phyloP scores from a whole-genome alignment of 208 protist species.

The Perkinsela sp. region DNA sequence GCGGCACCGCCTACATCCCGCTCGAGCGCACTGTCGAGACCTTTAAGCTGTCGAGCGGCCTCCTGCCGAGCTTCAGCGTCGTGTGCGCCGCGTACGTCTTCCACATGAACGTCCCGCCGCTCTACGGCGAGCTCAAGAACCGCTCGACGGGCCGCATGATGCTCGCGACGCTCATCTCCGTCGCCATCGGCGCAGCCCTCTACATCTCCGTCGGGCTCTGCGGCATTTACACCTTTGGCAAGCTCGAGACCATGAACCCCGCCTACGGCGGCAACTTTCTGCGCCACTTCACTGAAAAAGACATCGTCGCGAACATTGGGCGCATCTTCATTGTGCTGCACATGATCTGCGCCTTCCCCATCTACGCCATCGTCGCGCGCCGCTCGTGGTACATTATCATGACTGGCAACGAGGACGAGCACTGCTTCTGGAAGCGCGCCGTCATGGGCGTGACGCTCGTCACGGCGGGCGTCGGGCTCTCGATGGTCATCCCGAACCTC shows the following conservation, averaged over 20 bases:
- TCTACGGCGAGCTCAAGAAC: slow-evolving; percentile 7
- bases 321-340: slow-evolving; percentile 6
- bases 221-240: slow-evolving; percentile 6
- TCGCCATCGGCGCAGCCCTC: slow-evolving; percentile 3
- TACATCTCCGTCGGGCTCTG: slow-evolving; percentile 6
- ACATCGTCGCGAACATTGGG: slow-evolving; percentile 7
- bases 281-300: slow-evolving; percentile 4
- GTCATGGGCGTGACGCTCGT: background rate
- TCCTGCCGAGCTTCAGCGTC: slow-evolving; percentile 7
- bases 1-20: background rate
- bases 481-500: slow-evolving; percentile 1
- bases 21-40: background rate
- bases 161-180: background rate
- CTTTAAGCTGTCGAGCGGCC: slow-evolving; percentile 3
- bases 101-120: slow-evolving; percentile 8
- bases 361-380: slow-evolving; percentile 6
- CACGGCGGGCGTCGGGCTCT: background rate
- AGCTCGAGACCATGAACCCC: background rate
- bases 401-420: background rate
- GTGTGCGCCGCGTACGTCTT: slow-evolving; percentile 7
- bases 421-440: background rate
- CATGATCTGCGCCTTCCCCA: slow-evolving; percentile 7
- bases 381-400: slow-evolving; percentile 7
- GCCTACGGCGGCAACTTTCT: slow-evolving; percentile 3
- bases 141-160: slow-evolving; percentile 6